Evolutionary conservation across 2,329 filamentous ascomycete genomes (phyloP).

Genomic region (Fonsecaea erecta): DNA sequence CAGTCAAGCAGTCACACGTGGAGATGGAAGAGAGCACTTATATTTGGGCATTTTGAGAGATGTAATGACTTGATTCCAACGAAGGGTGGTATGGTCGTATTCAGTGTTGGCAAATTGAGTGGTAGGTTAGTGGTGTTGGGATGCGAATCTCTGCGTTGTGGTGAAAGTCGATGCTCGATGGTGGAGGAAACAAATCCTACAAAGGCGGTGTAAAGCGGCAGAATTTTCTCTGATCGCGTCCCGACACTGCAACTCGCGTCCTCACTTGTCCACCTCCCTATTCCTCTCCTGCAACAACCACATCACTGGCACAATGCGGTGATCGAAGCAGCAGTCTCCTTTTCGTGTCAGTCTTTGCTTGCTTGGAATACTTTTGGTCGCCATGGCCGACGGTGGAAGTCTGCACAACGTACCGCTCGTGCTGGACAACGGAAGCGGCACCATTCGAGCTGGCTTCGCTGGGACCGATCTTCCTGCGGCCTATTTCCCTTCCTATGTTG

Average conservation of each 20-base stretch:
- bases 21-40: constrained; percentile 59
- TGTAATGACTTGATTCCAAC: background rate
- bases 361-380: constrained; percentile 4
- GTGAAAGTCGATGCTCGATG: background rate
- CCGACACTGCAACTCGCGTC: constrained; percentile 2
- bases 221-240: constrained; percentile 24
- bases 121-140: background rate
- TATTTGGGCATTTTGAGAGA: constrained; percentile 77
- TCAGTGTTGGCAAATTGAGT: background rate
- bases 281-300: background rate
- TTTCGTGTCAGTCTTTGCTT: background rate
- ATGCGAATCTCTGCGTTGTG: background rate
- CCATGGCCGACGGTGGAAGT: constrained; percentile 43
- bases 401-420: constrained; percentile 98
- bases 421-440: constrained; percentile 97
- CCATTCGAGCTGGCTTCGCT: constrained; percentile 94
- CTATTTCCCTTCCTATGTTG: constrained; percentile 96
- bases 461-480: constrained; percentile 95
- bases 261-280: background rate
- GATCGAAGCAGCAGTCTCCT: background rate
- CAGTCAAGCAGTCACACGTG: constrained; percentile 39
- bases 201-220: constrained; percentile 28
- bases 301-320: constrained; percentile 13
- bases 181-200: background rate
- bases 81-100: background rate